Conservation (phyloP, 495 filamentous ascomycete genomes). For the Penicillium mononematosum region DNA sequence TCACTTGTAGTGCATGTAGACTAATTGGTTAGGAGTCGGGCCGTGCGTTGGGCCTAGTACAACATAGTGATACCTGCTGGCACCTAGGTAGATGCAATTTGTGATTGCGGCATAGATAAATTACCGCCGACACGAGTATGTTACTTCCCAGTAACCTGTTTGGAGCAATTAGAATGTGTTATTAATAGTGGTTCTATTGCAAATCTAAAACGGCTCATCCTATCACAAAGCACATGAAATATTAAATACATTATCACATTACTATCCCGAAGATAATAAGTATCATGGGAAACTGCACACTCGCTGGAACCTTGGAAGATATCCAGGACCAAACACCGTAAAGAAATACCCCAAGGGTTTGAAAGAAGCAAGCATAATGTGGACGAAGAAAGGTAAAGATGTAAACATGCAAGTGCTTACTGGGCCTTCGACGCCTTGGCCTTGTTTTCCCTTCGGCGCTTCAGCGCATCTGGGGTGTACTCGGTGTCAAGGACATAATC, state of each 20-base stretch:
- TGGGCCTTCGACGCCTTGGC: conserved; percentile 55
- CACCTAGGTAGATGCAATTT: too few relatives aligned
- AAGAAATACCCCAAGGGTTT: neutral
- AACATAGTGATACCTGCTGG: too few relatives aligned
- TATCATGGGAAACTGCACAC: neutral
- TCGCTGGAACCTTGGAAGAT: neutral
- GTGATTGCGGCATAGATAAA: too few relatives aligned
- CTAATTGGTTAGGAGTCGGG: neutral
- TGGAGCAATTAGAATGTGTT: neutral
- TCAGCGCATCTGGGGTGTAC: conserved; percentile 80
- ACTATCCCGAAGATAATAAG: conserved; percentile 4
- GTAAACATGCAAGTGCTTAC: conserved; percentile 14
- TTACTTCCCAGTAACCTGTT: neutral
- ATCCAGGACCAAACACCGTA: neutral
- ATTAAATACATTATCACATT: conserved; percentile 9
- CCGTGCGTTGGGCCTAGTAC: too few relatives aligned
- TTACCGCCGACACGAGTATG: too few relatives aligned
- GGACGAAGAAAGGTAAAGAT: neutral
- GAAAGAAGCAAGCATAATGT: neutral
- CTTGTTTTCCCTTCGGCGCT: conserved; percentile 80
- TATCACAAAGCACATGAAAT: neutral
- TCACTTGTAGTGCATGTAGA: neutral
- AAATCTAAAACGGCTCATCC: neutral
- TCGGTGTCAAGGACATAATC: conserved; percentile 93
- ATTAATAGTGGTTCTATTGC: neutral